phyloP scores from a whole-genome alignment of 768 basidiomycete genomes.

The Lyophyllum atratum region DNA sequence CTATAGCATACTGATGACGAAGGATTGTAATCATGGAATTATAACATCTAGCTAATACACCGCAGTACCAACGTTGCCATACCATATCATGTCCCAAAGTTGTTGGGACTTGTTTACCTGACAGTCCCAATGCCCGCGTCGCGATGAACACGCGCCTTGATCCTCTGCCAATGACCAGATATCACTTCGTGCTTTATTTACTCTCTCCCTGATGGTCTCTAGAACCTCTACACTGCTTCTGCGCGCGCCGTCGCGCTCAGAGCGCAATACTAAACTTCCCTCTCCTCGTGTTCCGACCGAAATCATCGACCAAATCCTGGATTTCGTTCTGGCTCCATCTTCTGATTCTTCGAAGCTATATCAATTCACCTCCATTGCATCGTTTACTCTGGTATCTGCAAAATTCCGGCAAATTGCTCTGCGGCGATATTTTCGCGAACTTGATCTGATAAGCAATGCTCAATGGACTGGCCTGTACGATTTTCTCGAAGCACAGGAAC shows the following conservation, averaged over 20 bases:
- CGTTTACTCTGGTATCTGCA: conserved; percentile 43
- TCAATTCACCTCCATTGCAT: conserved; percentile 34
- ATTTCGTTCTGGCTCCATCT: conserved; percentile 20
- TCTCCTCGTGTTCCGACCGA: conserved; percentile 36
- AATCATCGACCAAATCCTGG: conserved; percentile 36
- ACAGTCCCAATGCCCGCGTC: too few relatives aligned
- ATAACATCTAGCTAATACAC: not conserved
- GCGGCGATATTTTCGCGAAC: conserved; percentile 34
- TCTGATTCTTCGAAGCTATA: conserved; percentile 1
- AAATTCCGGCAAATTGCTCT: conserved; percentile 44
- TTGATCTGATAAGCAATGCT: conserved; percentile 26
- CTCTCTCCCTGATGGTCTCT: not conserved
- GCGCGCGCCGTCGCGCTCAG: not conserved
- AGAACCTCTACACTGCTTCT: not conserved
- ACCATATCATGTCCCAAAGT: too few relatives aligned
- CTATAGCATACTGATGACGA: not conserved
- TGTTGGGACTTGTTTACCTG: too few relatives aligned
- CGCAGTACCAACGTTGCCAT: too few relatives aligned
- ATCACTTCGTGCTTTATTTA: not conserved
- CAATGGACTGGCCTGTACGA: conserved; percentile 25
- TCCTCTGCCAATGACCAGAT: not conserved
- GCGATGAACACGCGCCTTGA: too few relatives aligned
- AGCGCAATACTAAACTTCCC: conserved; percentile 7
- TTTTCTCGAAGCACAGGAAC: conserved; percentile 25
- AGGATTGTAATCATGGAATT: not conserved